Evolutionary conservation across 768 basidiomycete species (phyloP).

Genomic region (Suillus americanus): DNA sequence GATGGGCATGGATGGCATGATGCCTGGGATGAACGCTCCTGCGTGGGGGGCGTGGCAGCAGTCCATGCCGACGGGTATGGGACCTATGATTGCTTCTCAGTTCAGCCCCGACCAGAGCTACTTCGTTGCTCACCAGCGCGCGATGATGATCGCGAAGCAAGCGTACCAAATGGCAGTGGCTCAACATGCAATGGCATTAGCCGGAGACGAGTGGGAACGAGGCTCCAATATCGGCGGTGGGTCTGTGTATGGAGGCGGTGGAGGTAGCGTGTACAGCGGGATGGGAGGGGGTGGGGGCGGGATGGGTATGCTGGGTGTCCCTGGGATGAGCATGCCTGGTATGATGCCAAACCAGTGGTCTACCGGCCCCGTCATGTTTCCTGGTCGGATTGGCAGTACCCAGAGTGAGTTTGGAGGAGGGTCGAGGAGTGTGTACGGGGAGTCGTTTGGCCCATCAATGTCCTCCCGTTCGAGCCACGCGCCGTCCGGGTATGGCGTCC

Average conservation of each 20-base stretch:
- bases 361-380: constrained; percentile 50
- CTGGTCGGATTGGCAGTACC: constrained; percentile 45
- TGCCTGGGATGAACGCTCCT: constrained; percentile 30
- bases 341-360: constrained; percentile 40
- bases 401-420: constrained; percentile 67
- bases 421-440: constrained; percentile 72
- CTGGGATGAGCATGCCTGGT: constrained; percentile 37
- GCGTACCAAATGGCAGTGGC: constrained; percentile 89
- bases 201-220: constrained; percentile 92
- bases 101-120: constrained; percentile 53
- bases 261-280: constrained; percentile 50
- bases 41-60: constrained; percentile 33
- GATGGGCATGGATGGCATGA: constrained; percentile 30
- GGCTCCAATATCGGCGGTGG: constrained; percentile 52
- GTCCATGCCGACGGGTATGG: constrained; percentile 25
- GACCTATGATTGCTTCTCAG: constrained; percentile 39
- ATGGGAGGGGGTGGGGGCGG: constrained; percentile 31
- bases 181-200: constrained; percentile 85
- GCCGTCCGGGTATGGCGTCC: constrained; percentile 6
- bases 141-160: constrained; percentile 85
- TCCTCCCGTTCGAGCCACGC: constrained; percentile 16
- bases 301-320: constrained; percentile 43
- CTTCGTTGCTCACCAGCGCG: constrained; percentile 81
- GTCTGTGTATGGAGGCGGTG: constrained; percentile 35
- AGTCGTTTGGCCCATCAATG: constrained; percentile 47